A percentile compares a stretch with the other conserved stretches of the same genome.
These are phyloP conservation scores for Ascochyta lentis DNA, from an alignment of 2,329 filamentous ascomycete genomes.

Conservation along the genomic window DNA sequence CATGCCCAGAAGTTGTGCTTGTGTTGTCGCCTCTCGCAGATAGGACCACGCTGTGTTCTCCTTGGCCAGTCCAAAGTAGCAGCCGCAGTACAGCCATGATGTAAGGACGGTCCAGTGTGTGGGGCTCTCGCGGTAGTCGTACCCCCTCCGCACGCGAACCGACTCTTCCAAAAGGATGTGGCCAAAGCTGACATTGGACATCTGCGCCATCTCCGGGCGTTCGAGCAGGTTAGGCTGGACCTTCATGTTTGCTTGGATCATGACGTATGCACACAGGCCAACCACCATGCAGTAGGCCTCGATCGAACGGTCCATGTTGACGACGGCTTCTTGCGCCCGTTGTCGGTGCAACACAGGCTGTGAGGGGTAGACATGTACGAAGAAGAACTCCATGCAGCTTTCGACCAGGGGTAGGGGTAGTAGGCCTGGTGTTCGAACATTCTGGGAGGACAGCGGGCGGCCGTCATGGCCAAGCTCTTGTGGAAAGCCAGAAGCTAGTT, in stretches of 20 bases:
- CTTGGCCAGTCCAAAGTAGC: slow-evolving; percentile 67
- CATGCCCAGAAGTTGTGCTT: slow-evolving; percentile 65
- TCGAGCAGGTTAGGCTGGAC: slow-evolving; percentile 54
- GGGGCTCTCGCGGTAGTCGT: slow-evolving; percentile 64
- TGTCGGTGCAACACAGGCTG: slow-evolving; percentile 65
- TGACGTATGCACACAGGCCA: slow-evolving; percentile 58
- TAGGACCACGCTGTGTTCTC: slow-evolving; percentile 69
- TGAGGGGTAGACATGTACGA: slow-evolving; percentile 68
- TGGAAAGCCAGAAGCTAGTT: slow-evolving; percentile 52
- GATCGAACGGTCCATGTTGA: slow-evolving; percentile 58
- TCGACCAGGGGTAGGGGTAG: slow-evolving; percentile 58
- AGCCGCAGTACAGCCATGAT: slow-evolving; percentile 67
- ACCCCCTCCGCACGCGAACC: slow-evolving; percentile 61
- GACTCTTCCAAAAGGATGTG: slow-evolving; percentile 66
- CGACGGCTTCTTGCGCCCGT: slow-evolving; percentile 60
- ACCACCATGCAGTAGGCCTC: slow-evolving; percentile 66
- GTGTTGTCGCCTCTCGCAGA: slow-evolving; percentile 65
- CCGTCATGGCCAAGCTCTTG: slow-evolving; percentile 51
- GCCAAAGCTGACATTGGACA: slow-evolving; percentile 55
- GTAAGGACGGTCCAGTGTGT: slow-evolving; percentile 65
- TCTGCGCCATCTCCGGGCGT: slow-evolving; percentile 53
- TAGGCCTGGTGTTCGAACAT: slow-evolving; percentile 58
- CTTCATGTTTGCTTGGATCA: slow-evolving; percentile 57
- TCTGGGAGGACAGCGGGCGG: slow-evolving; percentile 50
- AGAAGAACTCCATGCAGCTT: slow-evolving; percentile 66